phyloP scores from a whole-genome alignment of 352 stramenopile species.

The Pythium periplocum region DNA sequence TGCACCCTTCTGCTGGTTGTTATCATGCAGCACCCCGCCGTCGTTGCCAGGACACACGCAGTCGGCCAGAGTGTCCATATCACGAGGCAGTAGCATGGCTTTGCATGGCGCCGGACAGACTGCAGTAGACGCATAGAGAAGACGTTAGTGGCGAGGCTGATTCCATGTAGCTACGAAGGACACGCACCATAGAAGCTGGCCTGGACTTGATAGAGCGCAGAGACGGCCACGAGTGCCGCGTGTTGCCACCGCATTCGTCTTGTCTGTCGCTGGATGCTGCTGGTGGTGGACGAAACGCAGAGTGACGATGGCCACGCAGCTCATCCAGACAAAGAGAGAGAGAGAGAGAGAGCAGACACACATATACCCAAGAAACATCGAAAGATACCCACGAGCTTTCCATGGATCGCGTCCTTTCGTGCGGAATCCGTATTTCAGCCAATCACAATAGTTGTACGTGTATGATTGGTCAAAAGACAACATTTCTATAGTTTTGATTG shows the following conservation, averaged over 20 bases:
- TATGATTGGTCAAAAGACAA: conserved; percentile 2
- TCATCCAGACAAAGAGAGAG: background rate
- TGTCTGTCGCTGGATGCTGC: background rate
- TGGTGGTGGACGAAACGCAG: background rate
- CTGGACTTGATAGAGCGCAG: background rate
- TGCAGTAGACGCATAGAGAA: conserved; percentile 9
- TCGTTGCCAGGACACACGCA: conserved; percentile 41
- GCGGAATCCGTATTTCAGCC: conserved; percentile 7
- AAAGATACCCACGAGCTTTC: conserved; percentile 12
- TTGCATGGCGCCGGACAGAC: conserved; percentile 61
- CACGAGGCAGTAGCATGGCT: conserved; percentile 71
- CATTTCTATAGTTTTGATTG: conserved; percentile 18
- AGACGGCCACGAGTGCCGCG: conserved; percentile 4
- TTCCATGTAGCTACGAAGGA: background rate
- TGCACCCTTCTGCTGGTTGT: conserved; percentile 7
- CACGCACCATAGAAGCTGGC: conserved; percentile 17
- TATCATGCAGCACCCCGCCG: conserved; percentile 1
- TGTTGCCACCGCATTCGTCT: background rate
- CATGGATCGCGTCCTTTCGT: conserved; percentile 24
- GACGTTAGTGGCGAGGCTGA: background rate
- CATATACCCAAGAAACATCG: conserved; percentile 6
- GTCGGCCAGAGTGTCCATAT: conserved; percentile 78
- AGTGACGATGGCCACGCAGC: background rate
- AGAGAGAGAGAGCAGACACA: conserved; percentile 2
- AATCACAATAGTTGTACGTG: conserved; percentile 11